phyloP scores from a whole-genome alignment of 1,139 yeast species.

The Candida sp. region DNA sequence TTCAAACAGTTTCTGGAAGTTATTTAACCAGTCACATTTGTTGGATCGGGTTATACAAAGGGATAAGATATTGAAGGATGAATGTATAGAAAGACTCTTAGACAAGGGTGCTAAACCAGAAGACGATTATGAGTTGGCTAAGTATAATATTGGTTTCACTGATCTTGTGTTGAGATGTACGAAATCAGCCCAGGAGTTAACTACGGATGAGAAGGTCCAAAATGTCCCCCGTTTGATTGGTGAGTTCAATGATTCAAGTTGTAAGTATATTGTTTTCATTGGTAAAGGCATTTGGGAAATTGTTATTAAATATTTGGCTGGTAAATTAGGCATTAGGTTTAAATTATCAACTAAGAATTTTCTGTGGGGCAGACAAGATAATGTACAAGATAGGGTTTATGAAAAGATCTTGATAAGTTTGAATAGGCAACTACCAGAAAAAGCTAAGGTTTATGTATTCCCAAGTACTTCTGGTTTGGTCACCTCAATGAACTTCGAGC shows the following conservation, averaged over 20 bases:
- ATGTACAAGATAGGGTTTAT: conserved; percentile 12
- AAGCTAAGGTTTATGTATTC: conserved; percentile 46
- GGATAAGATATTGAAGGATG: conserved; percentile 2
- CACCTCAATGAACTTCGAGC: conserved; percentile 41
- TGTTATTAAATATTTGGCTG: conserved; percentile 32
- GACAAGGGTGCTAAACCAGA: conserved; percentile 39
- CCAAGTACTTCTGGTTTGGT: conserved; percentile 83
- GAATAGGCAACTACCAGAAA: conserved; percentile 7
- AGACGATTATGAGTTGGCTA: conserved; percentile 45
- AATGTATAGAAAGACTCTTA: conserved; percentile 4
- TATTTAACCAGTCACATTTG: conserved; percentile 52
- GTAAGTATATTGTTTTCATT: conserved; percentile 51
- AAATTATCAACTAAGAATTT: conserved; percentile 24
- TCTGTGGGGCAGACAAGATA: conserved; percentile 53
- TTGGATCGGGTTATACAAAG: conserved; percentile 21
- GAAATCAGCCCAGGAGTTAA: conserved; percentile 53
- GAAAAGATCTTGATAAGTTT: conserved; percentile 15
- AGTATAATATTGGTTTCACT: conserved; percentile 62
- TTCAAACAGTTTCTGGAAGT: conserved; percentile 68
- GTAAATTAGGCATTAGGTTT: conserved; percentile 8
- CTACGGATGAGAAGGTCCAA: conserved; percentile 47
- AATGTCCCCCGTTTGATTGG: conserved; percentile 53
- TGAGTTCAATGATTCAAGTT: conserved; percentile 36
- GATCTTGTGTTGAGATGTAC: conserved; percentile 71
- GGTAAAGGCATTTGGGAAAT: conserved; percentile 84